A percentile compares a stretch with the other conserved stretches of the same genome.
These are phyloP conservation scores for Skeletonema costatum DNA, from an alignment of 108 stramenopile species.

Conservation along the genomic window DNA sequence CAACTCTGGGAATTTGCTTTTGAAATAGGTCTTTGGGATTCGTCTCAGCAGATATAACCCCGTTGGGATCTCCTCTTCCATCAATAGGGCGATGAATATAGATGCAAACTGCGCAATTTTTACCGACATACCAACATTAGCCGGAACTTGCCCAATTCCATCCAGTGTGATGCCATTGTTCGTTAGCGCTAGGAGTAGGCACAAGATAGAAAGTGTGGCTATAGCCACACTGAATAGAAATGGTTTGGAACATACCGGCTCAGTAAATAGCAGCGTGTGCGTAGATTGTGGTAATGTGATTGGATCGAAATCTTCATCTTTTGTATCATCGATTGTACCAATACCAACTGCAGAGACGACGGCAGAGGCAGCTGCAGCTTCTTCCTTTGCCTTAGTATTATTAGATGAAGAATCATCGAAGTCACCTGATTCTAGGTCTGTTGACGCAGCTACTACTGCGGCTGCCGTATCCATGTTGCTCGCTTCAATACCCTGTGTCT, in stretches of 20 bases:
- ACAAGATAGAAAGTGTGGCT: background rate
- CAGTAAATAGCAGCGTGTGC: background rate
- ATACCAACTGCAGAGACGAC: too few species aligned
- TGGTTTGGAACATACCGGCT: background rate
- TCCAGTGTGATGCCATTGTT: background rate
- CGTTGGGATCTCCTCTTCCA: conserved; percentile 2
- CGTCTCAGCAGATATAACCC: background rate
- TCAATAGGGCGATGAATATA: background rate
- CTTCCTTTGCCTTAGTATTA: too few species aligned
- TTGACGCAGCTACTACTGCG: too few species aligned
- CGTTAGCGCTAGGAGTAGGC: background rate
- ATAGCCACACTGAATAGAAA: background rate
- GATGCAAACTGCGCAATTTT: background rate
- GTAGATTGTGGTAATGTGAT: background rate
- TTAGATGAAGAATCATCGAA: too few species aligned
- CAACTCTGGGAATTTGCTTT: background rate
- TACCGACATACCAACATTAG: background rate
- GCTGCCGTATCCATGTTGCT: too few species aligned
- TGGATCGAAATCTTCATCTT: background rate
- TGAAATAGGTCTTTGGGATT: background rate
- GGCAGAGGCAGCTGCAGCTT: background rate
- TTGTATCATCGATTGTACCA: background rate
- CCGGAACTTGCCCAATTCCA: background rate
- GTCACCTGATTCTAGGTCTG: background rate
- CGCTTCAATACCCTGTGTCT: too few species aligned